Evolutionary conservation across 148 eudicot genomes (phyloP).

Genomic region (Amaranthus palmeri): DNA sequence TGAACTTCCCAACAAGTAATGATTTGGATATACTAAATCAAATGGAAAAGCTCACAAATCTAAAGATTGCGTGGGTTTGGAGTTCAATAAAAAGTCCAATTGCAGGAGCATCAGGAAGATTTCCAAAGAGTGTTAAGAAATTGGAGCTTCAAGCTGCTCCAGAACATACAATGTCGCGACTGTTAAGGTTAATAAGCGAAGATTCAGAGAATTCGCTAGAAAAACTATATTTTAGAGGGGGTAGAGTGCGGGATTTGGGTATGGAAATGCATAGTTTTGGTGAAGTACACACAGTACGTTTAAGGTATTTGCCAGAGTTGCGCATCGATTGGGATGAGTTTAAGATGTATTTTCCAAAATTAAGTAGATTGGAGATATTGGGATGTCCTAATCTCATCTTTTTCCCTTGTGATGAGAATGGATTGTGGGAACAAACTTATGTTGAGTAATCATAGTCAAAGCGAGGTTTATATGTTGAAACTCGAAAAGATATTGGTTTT

Average conservation of each 20-base stretch:
- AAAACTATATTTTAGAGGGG: conserved; percentile 21
- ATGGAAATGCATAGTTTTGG: neutral
- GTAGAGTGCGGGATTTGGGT: conserved; percentile 3
- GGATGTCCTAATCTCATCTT: conserved; percentile 20
- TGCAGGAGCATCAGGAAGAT: neutral
- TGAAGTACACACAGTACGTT: neutral
- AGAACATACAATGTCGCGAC: neutral
- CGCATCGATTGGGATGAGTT: conserved; percentile 12
- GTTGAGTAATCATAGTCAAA: too few species aligned
- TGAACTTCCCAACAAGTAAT: conserved; percentile 1
- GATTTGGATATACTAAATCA: neutral
- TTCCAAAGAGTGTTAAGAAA: conserved; percentile 10
- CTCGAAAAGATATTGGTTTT: too few species aligned
- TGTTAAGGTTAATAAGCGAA: conserved; percentile 4
- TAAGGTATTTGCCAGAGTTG: conserved; percentile 11
- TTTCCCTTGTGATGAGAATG: conserved; percentile 14
- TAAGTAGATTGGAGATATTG: conserved; percentile 5
- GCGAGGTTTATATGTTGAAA: too few species aligned
- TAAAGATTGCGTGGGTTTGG: conserved; percentile 17
- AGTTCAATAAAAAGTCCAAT: neutral
- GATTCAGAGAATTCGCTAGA: neutral
- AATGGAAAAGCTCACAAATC: conserved; percentile 2
- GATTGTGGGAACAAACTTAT: conserved; percentile 14
- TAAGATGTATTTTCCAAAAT: neutral
- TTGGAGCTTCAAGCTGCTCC: conserved; percentile 16